Evolutionary conservation across 176 grass and related monocot species (phyloP), one percentile per base, ranked within the genome.

Genomic region (Oryza meridionalis): DNA sequence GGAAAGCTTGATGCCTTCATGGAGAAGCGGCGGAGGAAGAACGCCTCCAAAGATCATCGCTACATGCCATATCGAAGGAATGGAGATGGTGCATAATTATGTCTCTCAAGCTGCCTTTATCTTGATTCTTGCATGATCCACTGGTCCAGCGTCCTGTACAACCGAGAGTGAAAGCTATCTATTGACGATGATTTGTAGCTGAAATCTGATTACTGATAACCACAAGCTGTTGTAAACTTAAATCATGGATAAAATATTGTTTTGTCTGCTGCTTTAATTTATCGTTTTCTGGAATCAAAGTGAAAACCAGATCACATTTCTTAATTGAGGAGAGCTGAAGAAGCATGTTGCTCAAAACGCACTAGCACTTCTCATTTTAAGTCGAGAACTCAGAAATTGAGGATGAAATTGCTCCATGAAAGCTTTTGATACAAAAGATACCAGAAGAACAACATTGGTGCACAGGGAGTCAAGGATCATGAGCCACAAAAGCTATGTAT

Each of bases 1-100:
- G 96, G 96, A 80, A 98, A 95, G 81, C 82, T 98, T 40, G 93
- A 98, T 70, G 72, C 88, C 21, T 98, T 84, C 53, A 98, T 95
- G 53, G 96, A 98, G 63, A 98, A 88, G 79, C 92, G 79, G 70
- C 66, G 91, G 38, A 95, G 51, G 85, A 98, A 86, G 77, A 98
- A 95, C 49, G 91, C 96, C 62, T 98, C 93, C 19, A 98, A 98
- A 82, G 96, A 98, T 94, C 96, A 94, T 70, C 91, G 93, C 13
- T 94, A 83, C 82, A 93, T 98, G 96, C 93, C 96, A 6, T 98
- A 98, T 69, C n/a, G 87, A 38, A 87, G 93, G 68, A 76, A 85
- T 25, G 88, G 64, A 6, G 62, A 82, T 72, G 88, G 72, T 69
- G 76, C 77, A 68, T 70, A 73, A 49, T 4, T 81, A 81, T 86